A percentile compares a stretch with the other conserved stretches of the same genome.
phyloP scores from a whole-genome alignment of 176 grass and related monocot genomes.

The Zoysia pacifica region DNA sequence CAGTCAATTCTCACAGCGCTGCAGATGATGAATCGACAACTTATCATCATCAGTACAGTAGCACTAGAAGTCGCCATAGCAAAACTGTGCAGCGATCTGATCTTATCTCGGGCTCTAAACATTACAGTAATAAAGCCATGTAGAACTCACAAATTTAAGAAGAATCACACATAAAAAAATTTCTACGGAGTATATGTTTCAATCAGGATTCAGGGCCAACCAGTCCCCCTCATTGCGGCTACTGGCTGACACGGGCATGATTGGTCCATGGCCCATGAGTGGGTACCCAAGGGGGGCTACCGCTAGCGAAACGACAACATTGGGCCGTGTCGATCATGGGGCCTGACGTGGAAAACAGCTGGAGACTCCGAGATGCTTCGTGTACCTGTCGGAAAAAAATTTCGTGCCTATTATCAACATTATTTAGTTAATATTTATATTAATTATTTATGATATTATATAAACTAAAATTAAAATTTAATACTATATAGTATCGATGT shows the following conservation, averaged over 20 bases:
- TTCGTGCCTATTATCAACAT: no score
- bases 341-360: conserved; percentile 37
- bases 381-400: background rate
- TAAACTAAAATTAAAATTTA: no score
- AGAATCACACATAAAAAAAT: no score
- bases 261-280: background rate
- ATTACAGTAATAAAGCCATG: background rate
- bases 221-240: background rate
- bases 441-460: no score
- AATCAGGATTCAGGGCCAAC: no score
- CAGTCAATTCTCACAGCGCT: background rate
- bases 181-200: no score
- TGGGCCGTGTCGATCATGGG: background rate
- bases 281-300: background rate
- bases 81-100: background rate
- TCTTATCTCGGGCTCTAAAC: background rate
- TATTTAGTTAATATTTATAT: no score
- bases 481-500: no score
- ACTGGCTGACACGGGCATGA: background rate
- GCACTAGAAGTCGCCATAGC: background rate
- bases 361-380: background rate
- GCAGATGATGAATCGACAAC: background rate
- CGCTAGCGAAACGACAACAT: background rate
- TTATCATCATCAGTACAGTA: background rate
- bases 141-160: no score